Evolutionary conservation across 257 asterid genomes (phyloP).

Genomic region (Fraxinus cuspidata): DNA sequence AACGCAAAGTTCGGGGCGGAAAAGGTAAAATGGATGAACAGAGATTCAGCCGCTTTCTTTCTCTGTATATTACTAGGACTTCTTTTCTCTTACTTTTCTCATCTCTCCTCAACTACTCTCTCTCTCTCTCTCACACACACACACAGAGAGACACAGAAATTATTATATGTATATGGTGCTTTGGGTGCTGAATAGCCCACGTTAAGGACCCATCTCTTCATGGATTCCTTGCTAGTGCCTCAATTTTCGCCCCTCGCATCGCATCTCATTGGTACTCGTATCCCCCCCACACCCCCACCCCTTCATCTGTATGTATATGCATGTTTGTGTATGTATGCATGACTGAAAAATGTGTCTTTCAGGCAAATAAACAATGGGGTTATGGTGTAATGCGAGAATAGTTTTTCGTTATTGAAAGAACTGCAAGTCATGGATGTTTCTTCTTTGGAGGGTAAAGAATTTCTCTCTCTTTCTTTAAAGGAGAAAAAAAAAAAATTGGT

Average conservation of each 20-base stretch:
- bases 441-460: constrained; percentile 48
- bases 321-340: constrained; percentile 4
- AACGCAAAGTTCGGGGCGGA: too few relatives aligned
- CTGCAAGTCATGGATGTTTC: constrained; percentile 38
- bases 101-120: constrained; percentile 34
- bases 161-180: constrained; percentile 42
- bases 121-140: constrained; percentile 26
- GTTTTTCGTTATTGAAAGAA: constrained; percentile 11
- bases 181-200: constrained; percentile 65
- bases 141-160: constrained; percentile 22
- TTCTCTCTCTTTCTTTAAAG: constrained; percentile 13
- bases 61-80: background rate
- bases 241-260: constrained; percentile 21
- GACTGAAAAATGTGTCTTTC: constrained; percentile 25
- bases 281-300: constrained; percentile 26
- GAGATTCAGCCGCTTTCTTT: constrained; percentile 33
- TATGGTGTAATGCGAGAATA: constrained; percentile 37
- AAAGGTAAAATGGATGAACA: constrained; percentile 24
- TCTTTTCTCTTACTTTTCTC: constrained; percentile 29
- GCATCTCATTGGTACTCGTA: constrained; percentile 39
- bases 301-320: background rate
- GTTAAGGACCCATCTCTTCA: constrained; percentile 58
- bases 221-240: constrained; percentile 44
- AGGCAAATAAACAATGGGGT: constrained; percentile 31
- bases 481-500: background rate